Evolutionary conservation across 2,329 filamentous ascomycete species (phyloP), one percentile per base, ranked within the genome.

Genomic region (Amylocarpus encephaloides): DNA sequence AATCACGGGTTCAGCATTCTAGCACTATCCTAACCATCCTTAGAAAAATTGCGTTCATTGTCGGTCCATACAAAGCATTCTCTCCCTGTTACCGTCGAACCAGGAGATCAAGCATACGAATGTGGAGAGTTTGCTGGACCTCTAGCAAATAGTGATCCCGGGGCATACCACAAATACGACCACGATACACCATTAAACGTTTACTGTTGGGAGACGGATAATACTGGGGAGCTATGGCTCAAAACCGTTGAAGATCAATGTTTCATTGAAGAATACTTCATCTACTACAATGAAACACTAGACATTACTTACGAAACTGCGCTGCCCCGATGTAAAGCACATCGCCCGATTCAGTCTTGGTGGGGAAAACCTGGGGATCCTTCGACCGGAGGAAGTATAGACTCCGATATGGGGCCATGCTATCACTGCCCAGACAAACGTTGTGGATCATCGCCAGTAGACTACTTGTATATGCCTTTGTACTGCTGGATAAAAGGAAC

Each of bases 401-500:
- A 40, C 19, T 19, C 45, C 12, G 45, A 47, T 47, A n/a, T 47
- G 33, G 45, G 45, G 2, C 13, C 45, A 18, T 47, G 45, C 15
- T 47, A 47, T 47, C 26, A 47, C 19, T 47, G 45, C 11, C 45
- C 45, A 13, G 45, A 47, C 40, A 19, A 18, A 22, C 22, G 40
- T n/a, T 47, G 45, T 12, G 26, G 30, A 7, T 12, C 35, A 3
- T 47, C 45, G 26, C 30, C 30, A n/a, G 45, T 47, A 11, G 45
- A 47, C 29, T 47, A 47, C n/a, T 29, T 47, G 45, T 19, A 40
- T 35, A 6, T 47, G 5, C 45, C 39, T 39, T 35, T 47, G 5
- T 47, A 41, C 11, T 47, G 45, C 36, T 47, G 36, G 34, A 16
- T 47, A 11, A 47, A 47, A 19, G 45, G 45, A 18, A 41, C 45